phyloP scores from a whole-genome alignment of 2,329 filamentous ascomycete species.

The Arthroderma sp. region DNA sequence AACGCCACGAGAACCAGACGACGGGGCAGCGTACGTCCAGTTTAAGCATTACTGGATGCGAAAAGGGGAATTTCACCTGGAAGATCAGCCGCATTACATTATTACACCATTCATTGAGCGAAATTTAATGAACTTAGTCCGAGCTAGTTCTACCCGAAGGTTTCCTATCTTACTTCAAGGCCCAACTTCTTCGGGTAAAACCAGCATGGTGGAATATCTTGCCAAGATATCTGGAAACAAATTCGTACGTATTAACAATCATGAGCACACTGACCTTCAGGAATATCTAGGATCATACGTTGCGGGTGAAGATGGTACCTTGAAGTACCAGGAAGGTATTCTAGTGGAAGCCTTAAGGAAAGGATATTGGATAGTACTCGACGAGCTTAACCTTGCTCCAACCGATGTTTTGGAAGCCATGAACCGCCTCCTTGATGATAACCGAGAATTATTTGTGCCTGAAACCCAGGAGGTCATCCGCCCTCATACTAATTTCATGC shows the following conservation, averaged over 20 bases:
- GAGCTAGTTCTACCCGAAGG: slow-evolving; percentile 78
- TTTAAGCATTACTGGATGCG: slow-evolving; percentile 88
- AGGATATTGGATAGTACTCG: slow-evolving; percentile 95
- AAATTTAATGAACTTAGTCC: slow-evolving; percentile 86
- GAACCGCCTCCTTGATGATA: slow-evolving; percentile 91
- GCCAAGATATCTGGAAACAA: slow-evolving; percentile 95
- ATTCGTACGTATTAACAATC: slow-evolving; percentile 98
- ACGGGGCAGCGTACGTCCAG: slow-evolving; percentile 65
- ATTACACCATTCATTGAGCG: slow-evolving; percentile 90
- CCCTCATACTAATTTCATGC: slow-evolving; percentile 89
- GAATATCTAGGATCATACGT: slow-evolving; percentile 95
- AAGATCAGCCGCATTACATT: slow-evolving; percentile 81
- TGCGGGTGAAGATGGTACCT: slow-evolving; percentile 68
- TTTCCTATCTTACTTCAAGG: slow-evolving; percentile 95
- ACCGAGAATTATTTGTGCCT: slow-evolving; percentile 85
- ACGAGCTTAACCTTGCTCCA: slow-evolving; percentile 91
- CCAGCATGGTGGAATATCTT: slow-evolving; percentile 97
- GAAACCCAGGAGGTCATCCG: slow-evolving; percentile 91
- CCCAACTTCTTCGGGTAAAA: slow-evolving; percentile 94
- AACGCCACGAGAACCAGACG: slow-evolving; percentile 61
- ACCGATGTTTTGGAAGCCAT: slow-evolving; percentile 94
- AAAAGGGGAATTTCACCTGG: slow-evolving; percentile 52
- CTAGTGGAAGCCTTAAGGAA: slow-evolving; percentile 83
- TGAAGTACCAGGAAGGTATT: slow-evolving; percentile 85
- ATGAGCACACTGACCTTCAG: slow-evolving; percentile 95